Percentiles rank a stretch among this genome's conserved stretches.
phyloP scores from a whole-genome alignment of 345 rosid genomes.

The Syzygium aqueum region DNA sequence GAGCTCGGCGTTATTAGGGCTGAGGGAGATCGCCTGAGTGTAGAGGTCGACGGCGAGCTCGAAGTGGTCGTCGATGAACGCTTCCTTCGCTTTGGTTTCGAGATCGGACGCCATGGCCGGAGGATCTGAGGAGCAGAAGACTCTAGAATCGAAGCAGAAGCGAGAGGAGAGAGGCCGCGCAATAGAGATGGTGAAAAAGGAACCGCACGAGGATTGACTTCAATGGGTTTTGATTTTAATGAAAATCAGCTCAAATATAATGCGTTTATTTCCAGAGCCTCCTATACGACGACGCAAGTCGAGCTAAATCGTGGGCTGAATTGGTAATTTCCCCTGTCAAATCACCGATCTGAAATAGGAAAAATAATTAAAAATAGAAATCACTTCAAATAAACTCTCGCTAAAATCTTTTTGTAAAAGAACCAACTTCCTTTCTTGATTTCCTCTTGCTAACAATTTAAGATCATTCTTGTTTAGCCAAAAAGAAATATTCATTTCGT shows the following conservation, averaged over 20 bases:
- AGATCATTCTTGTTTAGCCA: not conserved
- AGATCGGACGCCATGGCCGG: constrained; percentile 27
- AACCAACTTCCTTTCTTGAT: not conserved
- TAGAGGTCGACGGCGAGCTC: constrained; percentile 74
- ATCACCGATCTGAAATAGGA: not conserved
- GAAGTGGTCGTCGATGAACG: constrained; percentile 85
- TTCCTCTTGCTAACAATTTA: not conserved
- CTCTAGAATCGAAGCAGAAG: not conserved
- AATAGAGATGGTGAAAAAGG: not conserved
- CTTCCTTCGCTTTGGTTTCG: constrained; percentile 66
- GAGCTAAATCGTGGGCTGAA: not conserved
- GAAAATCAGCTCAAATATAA: not conserved
- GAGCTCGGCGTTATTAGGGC: constrained; percentile 60
- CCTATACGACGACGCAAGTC: not conserved
- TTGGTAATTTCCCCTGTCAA: not conserved
- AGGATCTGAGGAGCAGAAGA: not conserved
- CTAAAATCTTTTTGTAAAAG: not conserved
- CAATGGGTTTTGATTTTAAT: not conserved
- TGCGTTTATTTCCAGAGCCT: not conserved
- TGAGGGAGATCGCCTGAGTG: constrained; percentile 57
- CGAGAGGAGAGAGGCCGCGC: not conserved
- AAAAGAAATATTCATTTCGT: no score
- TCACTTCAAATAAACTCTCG: not conserved
- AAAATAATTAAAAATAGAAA: not conserved
- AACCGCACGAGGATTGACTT: not conserved